A percentile compares a stretch with the other conserved stretches of the same genome.
Conservation (phyloP, 2,329 filamentous ascomycete species). For the Colletotrichum somersetense region DNA sequence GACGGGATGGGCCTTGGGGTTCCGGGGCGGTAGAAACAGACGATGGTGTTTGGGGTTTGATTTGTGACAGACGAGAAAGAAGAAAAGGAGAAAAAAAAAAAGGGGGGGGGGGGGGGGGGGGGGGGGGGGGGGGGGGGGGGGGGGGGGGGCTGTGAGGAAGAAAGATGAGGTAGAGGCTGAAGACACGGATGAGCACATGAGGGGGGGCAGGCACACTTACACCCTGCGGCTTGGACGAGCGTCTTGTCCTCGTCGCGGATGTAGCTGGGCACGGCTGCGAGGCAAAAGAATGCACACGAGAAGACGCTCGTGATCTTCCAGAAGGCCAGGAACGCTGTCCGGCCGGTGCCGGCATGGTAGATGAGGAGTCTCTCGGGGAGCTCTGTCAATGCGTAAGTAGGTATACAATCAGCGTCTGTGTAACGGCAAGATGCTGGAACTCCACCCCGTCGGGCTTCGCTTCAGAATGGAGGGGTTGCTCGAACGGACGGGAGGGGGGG, state of each 20-base stretch:
- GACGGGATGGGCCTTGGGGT: neutral
- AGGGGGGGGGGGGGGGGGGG: no score
- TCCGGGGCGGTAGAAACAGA: conserved; percentile 3
- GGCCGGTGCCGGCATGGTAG: conserved; percentile 79
- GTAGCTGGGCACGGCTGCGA: conserved; percentile 73
- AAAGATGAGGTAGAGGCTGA: conserved; percentile 43
- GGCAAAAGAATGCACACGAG: conserved; percentile 73
- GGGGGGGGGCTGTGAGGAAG: neutral
- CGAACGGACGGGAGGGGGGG: neutral
- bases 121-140: no score
- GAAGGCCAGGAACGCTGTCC: conserved; percentile 76
- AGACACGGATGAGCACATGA: neutral
- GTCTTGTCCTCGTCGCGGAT: conserved; percentile 56
- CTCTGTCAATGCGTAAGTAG: conserved; percentile 49
- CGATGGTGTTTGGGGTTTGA: neutral
- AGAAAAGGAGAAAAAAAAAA: neutral
- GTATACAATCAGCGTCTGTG: conserved; percentile 9
- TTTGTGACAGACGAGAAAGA: neutral
- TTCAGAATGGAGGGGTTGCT: neutral
- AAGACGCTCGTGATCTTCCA: conserved; percentile 80
- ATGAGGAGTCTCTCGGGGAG: conserved; percentile 74
- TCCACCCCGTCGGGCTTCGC: neutral
- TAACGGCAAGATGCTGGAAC: neutral
- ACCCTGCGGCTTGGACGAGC: conserved; percentile 50
- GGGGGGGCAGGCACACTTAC: conserved; percentile 49